Conservation (phyloP, 2,329 filamentous ascomycete genomes). For the Monosporascus sp. region DNA sequence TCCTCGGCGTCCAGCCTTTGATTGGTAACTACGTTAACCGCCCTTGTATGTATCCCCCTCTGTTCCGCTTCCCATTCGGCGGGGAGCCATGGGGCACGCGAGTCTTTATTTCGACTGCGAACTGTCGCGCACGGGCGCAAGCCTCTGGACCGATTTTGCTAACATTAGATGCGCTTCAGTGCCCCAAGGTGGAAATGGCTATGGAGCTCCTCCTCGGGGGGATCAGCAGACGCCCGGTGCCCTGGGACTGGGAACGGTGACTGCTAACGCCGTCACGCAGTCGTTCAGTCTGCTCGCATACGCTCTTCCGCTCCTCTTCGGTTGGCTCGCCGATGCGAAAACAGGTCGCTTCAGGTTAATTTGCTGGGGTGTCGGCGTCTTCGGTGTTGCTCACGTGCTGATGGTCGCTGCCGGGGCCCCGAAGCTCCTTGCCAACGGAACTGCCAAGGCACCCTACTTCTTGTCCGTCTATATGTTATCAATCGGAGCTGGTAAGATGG, state of each 20-base stretch:
- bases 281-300: slow-evolving; percentile 55
- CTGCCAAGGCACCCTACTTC: slow-evolving; percentile 47
- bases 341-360: slow-evolving; percentile 69
- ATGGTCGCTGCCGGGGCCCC: slow-evolving; percentile 55
- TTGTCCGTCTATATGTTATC: slow-evolving; percentile 46
- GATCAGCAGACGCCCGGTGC: slow-evolving; percentile 50
- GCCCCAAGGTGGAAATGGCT: slow-evolving; percentile 44
- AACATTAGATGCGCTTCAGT: slow-evolving; percentile 23
- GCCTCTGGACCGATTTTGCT: too few species aligned
- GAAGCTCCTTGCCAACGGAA: slow-evolving; percentile 37
- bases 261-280: slow-evolving; percentile 46
- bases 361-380: slow-evolving; percentile 61
- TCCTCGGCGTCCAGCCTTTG: slow-evolving; percentile 49
- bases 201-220: slow-evolving; percentile 35
- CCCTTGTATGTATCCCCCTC: slow-evolving; percentile 26
- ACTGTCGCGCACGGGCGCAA: too few species aligned
- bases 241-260: slow-evolving; percentile 50
- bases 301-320: slow-evolving; percentile 48
- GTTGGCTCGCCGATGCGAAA: slow-evolving; percentile 60
- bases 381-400: slow-evolving; percentile 64
- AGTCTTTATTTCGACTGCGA: too few species aligned
- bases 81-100: too few species aligned
- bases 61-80: too few species aligned
- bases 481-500: slow-evolving; percentile 56
- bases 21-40: slow-evolving; percentile 60